phyloP scores from a whole-genome alignment of 371 early-diverging fungal species.

The Haplosporangium sp. region DNA sequence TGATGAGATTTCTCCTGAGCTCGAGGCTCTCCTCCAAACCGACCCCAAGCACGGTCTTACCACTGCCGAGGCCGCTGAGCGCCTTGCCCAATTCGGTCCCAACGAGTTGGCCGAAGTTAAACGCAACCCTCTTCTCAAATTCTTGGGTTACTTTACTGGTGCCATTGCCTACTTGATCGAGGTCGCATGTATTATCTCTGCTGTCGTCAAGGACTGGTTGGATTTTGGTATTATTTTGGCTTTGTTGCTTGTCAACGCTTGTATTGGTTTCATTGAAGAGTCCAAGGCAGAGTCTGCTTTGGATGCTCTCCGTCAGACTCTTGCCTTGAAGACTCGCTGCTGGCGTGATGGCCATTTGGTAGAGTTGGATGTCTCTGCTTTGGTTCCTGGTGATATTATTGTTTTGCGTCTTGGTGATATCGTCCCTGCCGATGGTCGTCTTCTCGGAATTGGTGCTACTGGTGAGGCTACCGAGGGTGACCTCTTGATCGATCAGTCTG shows the following conservation, averaged over 20 bases:
- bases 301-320: conserved; percentile 84
- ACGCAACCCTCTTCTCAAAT: conserved; percentile 87
- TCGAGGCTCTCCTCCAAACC: conserved; percentile 78
- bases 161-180: conserved; percentile 92
- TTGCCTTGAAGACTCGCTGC: conserved; percentile 79
- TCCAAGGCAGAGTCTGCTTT: conserved; percentile 92
- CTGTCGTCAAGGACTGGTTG: conserved; percentile 70
- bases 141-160: conserved; percentile 90
- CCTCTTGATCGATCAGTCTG: conserved; percentile 94
- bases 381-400: conserved; percentile 93
- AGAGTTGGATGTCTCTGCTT: conserved; percentile 82
- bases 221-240: conserved; percentile 90
- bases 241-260: conserved; percentile 88
- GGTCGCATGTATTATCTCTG: conserved; percentile 78
- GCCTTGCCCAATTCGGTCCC: conserved; percentile 74
- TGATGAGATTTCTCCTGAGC: conserved; percentile 77
- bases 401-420: conserved; percentile 94
- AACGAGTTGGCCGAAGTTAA: conserved; percentile 87
- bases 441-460: conserved; percentile 87
- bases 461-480: conserved; percentile 83
- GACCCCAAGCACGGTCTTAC: conserved; percentile 75
- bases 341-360: conserved; percentile 85
- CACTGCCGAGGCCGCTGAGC: conserved; percentile 66
- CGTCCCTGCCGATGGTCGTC: conserved; percentile 91
- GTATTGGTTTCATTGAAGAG: conserved; percentile 92